Evolutionary conservation across 345 rosid genomes (phyloP).

Genomic region (Erysimum cheiranthoides): DNA sequence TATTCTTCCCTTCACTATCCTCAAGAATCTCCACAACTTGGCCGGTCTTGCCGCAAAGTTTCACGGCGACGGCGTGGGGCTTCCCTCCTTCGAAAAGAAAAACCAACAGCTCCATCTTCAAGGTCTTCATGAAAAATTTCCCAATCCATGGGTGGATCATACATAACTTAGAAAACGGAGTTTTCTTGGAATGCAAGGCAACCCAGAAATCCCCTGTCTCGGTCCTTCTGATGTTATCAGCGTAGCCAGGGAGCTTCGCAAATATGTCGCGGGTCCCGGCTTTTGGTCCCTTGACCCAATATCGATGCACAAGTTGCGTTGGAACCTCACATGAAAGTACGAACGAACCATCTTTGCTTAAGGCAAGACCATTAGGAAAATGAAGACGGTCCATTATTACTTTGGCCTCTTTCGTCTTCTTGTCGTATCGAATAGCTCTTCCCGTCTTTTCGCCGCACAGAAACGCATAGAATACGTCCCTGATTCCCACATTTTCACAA

Average conservation of each 20-base stretch:
- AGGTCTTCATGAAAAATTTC: conserved; percentile 47
- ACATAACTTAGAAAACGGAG: conserved; percentile 43
- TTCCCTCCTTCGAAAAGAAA: conserved; percentile 57
- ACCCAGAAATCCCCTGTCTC: conserved; percentile 68
- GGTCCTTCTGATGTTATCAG: conserved; percentile 66
- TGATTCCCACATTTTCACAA: conserved; percentile 24
- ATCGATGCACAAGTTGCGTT: conserved; percentile 50
- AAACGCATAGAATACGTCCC: conserved; percentile 49
- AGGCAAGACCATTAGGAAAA: conserved; percentile 76
- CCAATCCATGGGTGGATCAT: conserved; percentile 53
- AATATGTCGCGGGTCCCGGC: conserved; percentile 52
- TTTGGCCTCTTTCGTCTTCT: conserved; percentile 54
- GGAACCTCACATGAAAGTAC: conserved; percentile 59
- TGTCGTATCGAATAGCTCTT: conserved; percentile 64
- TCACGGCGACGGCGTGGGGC: conserved; percentile 64
- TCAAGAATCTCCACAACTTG: conserved; percentile 58
- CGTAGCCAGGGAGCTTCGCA: conserved; percentile 58
- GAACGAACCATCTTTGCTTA: conserved; percentile 67
- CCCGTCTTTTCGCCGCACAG: conserved; percentile 65
- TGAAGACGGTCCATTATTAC: conserved; percentile 55
- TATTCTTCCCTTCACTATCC: conserved; percentile 57
- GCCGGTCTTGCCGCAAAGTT: conserved; percentile 56
- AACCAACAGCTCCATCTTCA: conserved; percentile 54
- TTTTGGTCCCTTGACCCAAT: conserved; percentile 53
- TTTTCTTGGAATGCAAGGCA: conserved; percentile 58